phyloP scores from a whole-genome alignment of 352 stramenopile genomes.

The Phytophthora megakarya region DNA sequence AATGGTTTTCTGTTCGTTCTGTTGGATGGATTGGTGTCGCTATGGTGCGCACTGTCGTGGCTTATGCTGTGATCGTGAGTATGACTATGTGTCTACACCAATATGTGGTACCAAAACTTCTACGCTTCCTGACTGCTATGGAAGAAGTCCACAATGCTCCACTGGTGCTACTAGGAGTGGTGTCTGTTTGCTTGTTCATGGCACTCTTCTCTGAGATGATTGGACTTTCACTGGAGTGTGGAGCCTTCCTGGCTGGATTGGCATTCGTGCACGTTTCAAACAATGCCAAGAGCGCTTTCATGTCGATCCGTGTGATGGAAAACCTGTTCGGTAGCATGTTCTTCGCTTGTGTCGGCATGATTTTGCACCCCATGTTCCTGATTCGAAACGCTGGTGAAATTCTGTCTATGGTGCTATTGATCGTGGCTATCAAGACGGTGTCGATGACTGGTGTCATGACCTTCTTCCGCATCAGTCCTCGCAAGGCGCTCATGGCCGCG shows the following conservation, averaged over 20 bases:
- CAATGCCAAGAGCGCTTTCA: slow-evolving; percentile 73
- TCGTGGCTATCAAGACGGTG: slow-evolving; percentile 77
- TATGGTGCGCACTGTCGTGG: slow-evolving; percentile 69
- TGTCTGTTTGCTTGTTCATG: slow-evolving; percentile 87
- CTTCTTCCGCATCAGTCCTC: slow-evolving; percentile 75
- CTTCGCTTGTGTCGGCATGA: slow-evolving; percentile 89
- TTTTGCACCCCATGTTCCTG: slow-evolving; percentile 84
- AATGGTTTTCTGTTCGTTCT: slow-evolving; percentile 84
- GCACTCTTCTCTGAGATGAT: slow-evolving; percentile 85
- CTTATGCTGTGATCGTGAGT: slow-evolving; percentile 71
- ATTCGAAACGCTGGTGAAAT: slow-evolving; percentile 79
- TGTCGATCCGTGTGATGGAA: slow-evolving; percentile 87
- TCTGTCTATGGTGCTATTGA: slow-evolving; percentile 82
- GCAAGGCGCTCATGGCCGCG: slow-evolving; percentile 75
- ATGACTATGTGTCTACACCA: slow-evolving; percentile 74
- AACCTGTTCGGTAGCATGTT: slow-evolving; percentile 91
- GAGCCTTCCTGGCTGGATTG: slow-evolving; percentile 80
- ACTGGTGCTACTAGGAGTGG: slow-evolving; percentile 79
- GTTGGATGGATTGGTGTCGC: slow-evolving; percentile 75
- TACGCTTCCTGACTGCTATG: slow-evolving; percentile 78
- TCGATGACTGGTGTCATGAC: slow-evolving; percentile 82
- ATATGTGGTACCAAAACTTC: slow-evolving; percentile 68
- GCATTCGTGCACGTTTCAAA: slow-evolving; percentile 77
- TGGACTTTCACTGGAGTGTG: slow-evolving; percentile 82
- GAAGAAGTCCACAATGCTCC: slow-evolving; percentile 83